Conservation (phyloP, 441 rosid genomes). For the Pelargonium fulgidum region DNA sequence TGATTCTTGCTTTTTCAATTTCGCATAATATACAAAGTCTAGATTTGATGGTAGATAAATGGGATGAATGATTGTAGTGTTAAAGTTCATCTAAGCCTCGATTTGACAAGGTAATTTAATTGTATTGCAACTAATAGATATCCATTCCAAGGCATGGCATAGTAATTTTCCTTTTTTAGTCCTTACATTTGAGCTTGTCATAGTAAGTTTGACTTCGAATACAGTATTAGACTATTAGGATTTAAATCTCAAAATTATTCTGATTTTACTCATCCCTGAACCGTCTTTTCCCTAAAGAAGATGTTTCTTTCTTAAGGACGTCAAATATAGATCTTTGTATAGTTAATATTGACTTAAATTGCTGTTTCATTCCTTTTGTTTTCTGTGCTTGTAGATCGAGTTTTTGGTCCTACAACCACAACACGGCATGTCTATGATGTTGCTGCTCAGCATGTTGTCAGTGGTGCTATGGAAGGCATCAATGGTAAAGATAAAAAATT, state of each 20-base stretch:
- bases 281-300: neutral
- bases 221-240: neutral
- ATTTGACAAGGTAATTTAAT: too few relatives aligned
- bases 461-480: conserved; percentile 95
- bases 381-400: conserved; percentile 57
- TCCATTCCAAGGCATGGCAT: too few relatives aligned
- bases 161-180: too few relatives aligned
- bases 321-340: neutral
- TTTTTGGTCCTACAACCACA: conserved; percentile 97
- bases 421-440: conserved; percentile 97
- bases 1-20: neutral
- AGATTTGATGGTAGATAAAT: too few relatives aligned
- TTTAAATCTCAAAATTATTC: neutral
- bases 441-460: conserved; percentile 91
- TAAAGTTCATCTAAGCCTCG: too few relatives aligned
- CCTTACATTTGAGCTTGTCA: too few relatives aligned
- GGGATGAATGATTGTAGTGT: too few relatives aligned
- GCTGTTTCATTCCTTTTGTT: conserved; percentile 17
- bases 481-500: conserved; percentile 47
- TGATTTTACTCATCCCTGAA: neutral
- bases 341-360: conserved; percentile 5
- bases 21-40: too few relatives aligned
- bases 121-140: too few relatives aligned
- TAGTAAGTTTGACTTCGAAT: neutral
- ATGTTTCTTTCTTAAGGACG: neutral